phyloP scores from a whole-genome alignment of 768 basidiomycete species.

The Suillus hirtellus region DNA sequence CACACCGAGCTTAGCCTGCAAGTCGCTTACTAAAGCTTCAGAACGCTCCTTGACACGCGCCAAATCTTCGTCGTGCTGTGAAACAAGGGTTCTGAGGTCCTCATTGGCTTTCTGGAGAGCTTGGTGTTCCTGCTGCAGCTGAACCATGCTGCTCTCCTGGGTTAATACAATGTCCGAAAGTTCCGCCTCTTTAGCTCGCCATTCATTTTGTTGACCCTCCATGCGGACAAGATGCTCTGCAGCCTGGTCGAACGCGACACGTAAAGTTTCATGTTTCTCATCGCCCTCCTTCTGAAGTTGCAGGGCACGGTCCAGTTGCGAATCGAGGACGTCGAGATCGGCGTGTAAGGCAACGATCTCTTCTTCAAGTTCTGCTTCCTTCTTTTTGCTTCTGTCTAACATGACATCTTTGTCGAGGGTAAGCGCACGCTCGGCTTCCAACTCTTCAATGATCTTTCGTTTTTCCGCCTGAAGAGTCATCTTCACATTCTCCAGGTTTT shows the following conservation, averaged over 20 bases:
- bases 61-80: constrained; percentile 82
- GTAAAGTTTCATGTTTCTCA: constrained; percentile 71
- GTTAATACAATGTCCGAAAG: constrained; percentile 56
- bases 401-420: constrained; percentile 81
- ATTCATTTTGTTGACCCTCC: constrained; percentile 73
- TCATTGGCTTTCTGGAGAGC: constrained; percentile 65
- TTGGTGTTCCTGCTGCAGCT: constrained; percentile 57
- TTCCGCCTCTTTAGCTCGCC: constrained; percentile 64
- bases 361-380: constrained; percentile 85
- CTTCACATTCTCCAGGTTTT: constrained; percentile 75
- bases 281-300: constrained; percentile 77
- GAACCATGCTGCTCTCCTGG: constrained; percentile 60
- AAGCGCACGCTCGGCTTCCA: constrained; percentile 80
- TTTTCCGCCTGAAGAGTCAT: constrained; percentile 86
- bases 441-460: constrained; percentile 72
- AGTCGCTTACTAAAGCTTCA: constrained; percentile 60
- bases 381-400: constrained; percentile 80
- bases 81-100: constrained; percentile 66
- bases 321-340: constrained; percentile 83
- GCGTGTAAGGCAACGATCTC: constrained; percentile 77
- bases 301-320: constrained; percentile 80
- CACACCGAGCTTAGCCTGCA: constrained; percentile 67
- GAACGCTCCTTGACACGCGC: constrained; percentile 71
- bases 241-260: constrained; percentile 77
- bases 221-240: constrained; percentile 83